These are phyloP conservation scores for Colletotrichum echinochloae DNA, from an alignment of 2,329 filamentous ascomycete species.

Conservation along the genomic window DNA sequence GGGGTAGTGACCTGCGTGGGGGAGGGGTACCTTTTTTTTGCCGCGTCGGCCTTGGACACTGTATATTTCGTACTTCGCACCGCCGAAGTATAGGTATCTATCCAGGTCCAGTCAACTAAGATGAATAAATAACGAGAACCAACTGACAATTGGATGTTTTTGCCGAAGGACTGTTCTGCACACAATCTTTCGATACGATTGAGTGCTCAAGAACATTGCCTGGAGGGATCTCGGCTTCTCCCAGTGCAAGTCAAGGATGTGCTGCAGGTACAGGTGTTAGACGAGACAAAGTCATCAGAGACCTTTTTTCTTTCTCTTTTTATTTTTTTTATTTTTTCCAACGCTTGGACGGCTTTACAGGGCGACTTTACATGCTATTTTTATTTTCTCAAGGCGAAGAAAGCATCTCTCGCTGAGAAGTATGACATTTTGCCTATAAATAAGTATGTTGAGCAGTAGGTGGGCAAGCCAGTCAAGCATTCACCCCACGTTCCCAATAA, in stretches of 20 bases:
- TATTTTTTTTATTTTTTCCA: no score
- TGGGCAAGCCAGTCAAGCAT: background rate
- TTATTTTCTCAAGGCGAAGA: background rate
- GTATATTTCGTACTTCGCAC: slow-evolving; percentile 6
- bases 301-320: no score
- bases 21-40: slow-evolving; percentile 23
- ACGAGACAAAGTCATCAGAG: background rate
- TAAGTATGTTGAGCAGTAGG: background rate
- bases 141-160: background rate
- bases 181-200: background rate
- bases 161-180: background rate
- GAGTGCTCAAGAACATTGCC: background rate
- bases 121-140: background rate
- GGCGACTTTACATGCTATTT: rapidly evolving
- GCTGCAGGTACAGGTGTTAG: background rate
- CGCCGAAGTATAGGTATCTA: background rate
- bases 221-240: background rate
- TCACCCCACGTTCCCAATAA: background rate
- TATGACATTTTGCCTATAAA: background rate
- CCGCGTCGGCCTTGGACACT: background rate
- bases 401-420: background rate
- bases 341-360: background rate
- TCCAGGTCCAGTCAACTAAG: background rate
- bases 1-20: slow-evolving; percentile 35
- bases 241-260: background rate